Percentiles rank a stretch among this genome's conserved stretches.
These are phyloP conservation scores for Apiotrichum mycotoxinovorans DNA, from an alignment of 1,284 basidiomycete genomes.

Conservation along the genomic window DNA sequence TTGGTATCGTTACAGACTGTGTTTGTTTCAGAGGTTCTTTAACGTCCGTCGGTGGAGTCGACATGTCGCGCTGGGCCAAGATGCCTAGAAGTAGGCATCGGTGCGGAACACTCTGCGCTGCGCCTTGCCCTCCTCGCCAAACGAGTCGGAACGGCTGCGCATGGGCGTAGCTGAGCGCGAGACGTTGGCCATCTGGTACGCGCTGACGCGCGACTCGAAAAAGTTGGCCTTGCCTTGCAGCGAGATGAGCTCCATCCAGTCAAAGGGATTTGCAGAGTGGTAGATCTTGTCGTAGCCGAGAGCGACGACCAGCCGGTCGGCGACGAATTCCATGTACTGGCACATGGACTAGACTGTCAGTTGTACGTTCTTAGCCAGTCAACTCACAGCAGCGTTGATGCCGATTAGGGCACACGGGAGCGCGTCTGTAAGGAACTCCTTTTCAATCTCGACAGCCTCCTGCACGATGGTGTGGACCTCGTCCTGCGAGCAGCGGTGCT, in stretches of 20 bases:
- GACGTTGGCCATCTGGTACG: conserved; percentile 45
- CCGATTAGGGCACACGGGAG: conserved; percentile 54
- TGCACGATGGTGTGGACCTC: conserved; percentile 67
- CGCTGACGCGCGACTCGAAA: conserved; percentile 47
- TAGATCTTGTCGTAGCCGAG: conserved; percentile 79
- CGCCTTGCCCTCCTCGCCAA: conserved; percentile 11
- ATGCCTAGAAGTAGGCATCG: conserved; percentile 26
- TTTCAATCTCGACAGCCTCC: conserved; percentile 76
- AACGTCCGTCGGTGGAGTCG: neutral
- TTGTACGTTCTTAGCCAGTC: neutral
- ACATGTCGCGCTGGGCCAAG: neutral
- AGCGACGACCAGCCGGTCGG: conserved; percentile 76
- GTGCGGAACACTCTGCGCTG: conserved; percentile 24
- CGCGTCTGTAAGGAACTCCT: conserved; percentile 69
- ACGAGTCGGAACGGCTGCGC: conserved; percentile 8
- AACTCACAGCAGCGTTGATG: conserved; percentile 54
- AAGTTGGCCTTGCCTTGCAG: conserved; percentile 59
- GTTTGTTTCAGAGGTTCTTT: neutral
- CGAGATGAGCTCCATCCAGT: conserved; percentile 90
- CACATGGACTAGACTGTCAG: conserved; percentile 77
- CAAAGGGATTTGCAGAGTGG: conserved; percentile 64
- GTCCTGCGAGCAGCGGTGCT: conserved; percentile 66
- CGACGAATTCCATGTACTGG: conserved; percentile 94
- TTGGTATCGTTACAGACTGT: neutral
- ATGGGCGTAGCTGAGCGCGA: conserved; percentile 36